These are phyloP conservation scores for Corylus avellana DNA, from an alignment of 306 rosid species.

Conservation along the genomic window DNA sequence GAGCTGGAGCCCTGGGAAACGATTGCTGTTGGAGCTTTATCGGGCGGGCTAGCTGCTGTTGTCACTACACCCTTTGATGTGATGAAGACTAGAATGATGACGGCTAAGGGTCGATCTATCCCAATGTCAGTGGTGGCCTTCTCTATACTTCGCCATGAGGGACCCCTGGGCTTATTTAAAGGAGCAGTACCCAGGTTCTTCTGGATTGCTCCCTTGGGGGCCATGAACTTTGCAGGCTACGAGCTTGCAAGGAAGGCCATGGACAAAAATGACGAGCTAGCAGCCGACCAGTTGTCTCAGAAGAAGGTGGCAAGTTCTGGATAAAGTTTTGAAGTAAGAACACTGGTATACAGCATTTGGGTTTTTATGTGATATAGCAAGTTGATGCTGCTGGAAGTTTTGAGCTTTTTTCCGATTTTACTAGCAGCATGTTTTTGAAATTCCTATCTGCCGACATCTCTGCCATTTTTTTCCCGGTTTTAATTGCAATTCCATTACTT, in stretches of 20 bases:
- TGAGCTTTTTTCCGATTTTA: slow-evolving; percentile 32
- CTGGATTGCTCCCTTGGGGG: slow-evolving; percentile 98
- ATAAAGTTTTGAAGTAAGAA: slow-evolving; percentile 20
- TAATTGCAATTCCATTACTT: slow-evolving; percentile 26
- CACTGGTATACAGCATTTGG: slow-evolving; percentile 7
- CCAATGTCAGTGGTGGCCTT: slow-evolving; percentile 74
- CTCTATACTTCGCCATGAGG: slow-evolving; percentile 80
- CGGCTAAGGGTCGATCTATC: slow-evolving; percentile 79
- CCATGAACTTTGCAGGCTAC: slow-evolving; percentile 98
- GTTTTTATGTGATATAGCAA: slow-evolving; percentile 20
- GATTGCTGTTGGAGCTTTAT: slow-evolving; percentile 88
- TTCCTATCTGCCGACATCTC: slow-evolving; percentile 54
- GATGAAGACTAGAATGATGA: slow-evolving; percentile 99
- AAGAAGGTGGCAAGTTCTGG: slow-evolving; percentile 51
- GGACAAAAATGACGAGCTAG: slow-evolving; percentile 67
- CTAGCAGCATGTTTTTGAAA: slow-evolving; percentile 35
- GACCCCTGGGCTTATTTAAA: slow-evolving; percentile 90
- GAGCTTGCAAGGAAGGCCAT: slow-evolving; percentile 96
- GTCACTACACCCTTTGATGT: slow-evolving; percentile 96
- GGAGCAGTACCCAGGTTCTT: slow-evolving; percentile 97
- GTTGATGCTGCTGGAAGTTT: slow-evolving; percentile 42
- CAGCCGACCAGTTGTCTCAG: slow-evolving; percentile 42
- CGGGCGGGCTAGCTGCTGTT: slow-evolving; percentile 96
- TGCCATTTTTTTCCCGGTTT: slow-evolving; percentile 30
- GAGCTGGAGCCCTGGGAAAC: slow-evolving; percentile 98